Evolutionary conservation across 192 early-diverging fungal genomes (phyloP), one percentile per base, ranked within the genome.

Genomic region (Coemansia sp.): DNA sequence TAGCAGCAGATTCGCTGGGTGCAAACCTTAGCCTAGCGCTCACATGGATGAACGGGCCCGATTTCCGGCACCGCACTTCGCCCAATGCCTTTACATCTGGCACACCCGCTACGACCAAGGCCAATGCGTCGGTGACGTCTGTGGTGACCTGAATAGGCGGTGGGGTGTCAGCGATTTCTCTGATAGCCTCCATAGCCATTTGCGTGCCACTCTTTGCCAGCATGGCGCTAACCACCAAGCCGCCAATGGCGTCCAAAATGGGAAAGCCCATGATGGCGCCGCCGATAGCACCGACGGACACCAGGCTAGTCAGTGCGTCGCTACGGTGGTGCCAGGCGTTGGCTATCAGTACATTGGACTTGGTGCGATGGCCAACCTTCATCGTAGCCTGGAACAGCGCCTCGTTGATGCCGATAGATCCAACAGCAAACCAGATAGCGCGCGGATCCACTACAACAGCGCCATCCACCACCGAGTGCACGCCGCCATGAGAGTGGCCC

Each of bases 241-340:
- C 91, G 26, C 93, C 90, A 3, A 93, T 48, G 0, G 93, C 89
- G 66, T 94, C 93, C 14, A 93, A 65, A 47, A 88, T 76, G 13
- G 87, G 85, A 14, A 88, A 70, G 11, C 93, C 93, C 61, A 86
- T 64, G 56, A 88, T 86, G 20, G 88, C 87, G 1, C 93, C 93
- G 12, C 76, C 87, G 34, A 94, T 91, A 5, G 91, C 90, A 35
- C 66, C 88, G 2, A 92, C 73, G 0, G 91, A 89, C 23, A 94
- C 88, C 25, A 90, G 39, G 43, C 88, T 89, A 18, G 88, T 87
- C 73, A 82, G 73, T 5, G 90, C 88, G 72, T 94, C 93, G 43
- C 86, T 86, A 31, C 93, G 89, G 64, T 94, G 93, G 58, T 94
- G 93, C 89, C 90, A 94, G 55, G 93, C 93, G 74, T 94, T 94